Evolutionary conservation across 1,284 basidiomycete species (phyloP).

Genomic region (Heterobasidion annosum): DNA sequence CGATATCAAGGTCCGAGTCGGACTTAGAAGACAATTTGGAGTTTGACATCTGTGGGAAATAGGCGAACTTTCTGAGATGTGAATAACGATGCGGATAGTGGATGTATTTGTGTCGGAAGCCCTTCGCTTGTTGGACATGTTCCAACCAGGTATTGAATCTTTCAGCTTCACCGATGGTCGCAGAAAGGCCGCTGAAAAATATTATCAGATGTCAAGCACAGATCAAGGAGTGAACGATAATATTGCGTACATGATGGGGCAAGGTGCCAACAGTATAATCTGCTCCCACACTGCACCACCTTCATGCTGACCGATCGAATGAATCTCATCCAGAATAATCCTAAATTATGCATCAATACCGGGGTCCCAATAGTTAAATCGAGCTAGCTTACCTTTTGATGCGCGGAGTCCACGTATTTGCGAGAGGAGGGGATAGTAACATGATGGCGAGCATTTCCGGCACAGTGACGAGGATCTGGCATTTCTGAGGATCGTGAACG

Average conservation of each 20-base stretch:
- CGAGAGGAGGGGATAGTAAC: conserved; percentile 57
- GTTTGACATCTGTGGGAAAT: conserved; percentile 23
- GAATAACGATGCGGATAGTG: conserved; percentile 62
- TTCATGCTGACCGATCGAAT: conserved; percentile 61
- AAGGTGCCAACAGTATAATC: conserved; percentile 53
- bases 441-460: conserved; percentile 62
- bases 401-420: conserved; percentile 49
- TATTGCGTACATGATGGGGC: conserved; percentile 53
- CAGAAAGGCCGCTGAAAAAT: conserved; percentile 51
- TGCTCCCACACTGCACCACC: conserved; percentile 67
- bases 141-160: conserved; percentile 57
- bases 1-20: neutral
- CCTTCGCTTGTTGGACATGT: conserved; percentile 49
- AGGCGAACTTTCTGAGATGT: conserved; percentile 60
- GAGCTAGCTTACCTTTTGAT: conserved; percentile 39
- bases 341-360: conserved; percentile 18
- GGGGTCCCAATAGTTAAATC: neutral
- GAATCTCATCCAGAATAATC: conserved; percentile 69
- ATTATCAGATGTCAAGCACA: neutral
- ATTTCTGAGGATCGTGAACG: conserved; percentile 52
- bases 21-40: conserved; percentile 8
- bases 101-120: conserved; percentile 48
- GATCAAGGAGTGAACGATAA: neutral
- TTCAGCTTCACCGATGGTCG: conserved; percentile 58
- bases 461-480: conserved; percentile 65